Evolutionary conservation across 1,284 basidiomycete species (phyloP).

Genomic region (Austroboletus rostrupii): DNA sequence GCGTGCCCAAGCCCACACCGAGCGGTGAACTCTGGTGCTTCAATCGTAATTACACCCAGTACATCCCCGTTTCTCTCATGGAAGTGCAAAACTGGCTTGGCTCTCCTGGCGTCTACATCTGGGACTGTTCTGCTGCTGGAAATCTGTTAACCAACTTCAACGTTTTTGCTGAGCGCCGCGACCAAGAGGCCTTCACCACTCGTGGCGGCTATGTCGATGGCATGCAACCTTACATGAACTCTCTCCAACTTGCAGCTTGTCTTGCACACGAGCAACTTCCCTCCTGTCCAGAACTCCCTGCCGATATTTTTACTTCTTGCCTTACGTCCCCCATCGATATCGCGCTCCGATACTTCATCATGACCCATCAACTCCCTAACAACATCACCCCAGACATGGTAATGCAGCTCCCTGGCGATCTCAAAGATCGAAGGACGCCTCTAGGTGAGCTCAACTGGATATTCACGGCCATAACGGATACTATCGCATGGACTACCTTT

Average conservation of each 20-base stretch:
- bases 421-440: slow-evolving; percentile 94
- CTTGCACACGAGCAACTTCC: slow-evolving; percentile 89
- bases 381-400: slow-evolving; percentile 87
- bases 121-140: slow-evolving; percentile 97
- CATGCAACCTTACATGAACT: slow-evolving; percentile 77
- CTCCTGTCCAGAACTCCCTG: slow-evolving; percentile 93
- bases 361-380: slow-evolving; percentile 81
- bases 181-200: slow-evolving; percentile 67
- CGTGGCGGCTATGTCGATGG: slow-evolving; percentile 62
- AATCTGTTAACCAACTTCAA: slow-evolving; percentile 92
- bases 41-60: slow-evolving; percentile 96
- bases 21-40: slow-evolving; percentile 99
- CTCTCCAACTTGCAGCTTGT: slow-evolving; percentile 95
- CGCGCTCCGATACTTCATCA: slow-evolving; percentile 89
- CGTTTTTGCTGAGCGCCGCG: slow-evolving; percentile 80
- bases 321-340: slow-evolving; percentile 98
- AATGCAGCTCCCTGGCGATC: slow-evolving; percentile 91
- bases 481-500: slow-evolving; percentile 98
- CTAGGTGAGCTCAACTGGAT: slow-evolving; percentile 99
- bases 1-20: slow-evolving; percentile 94
- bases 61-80: slow-evolving; percentile 93
- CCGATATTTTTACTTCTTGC: slow-evolving; percentile 96
- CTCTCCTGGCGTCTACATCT: slow-evolving; percentile 95
- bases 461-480: slow-evolving; percentile 98
- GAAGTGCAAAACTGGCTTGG: slow-evolving; percentile 91